Evolutionary conservation across 441 rosid species (phyloP).

Genomic region (Lepidium campestre): DNA sequence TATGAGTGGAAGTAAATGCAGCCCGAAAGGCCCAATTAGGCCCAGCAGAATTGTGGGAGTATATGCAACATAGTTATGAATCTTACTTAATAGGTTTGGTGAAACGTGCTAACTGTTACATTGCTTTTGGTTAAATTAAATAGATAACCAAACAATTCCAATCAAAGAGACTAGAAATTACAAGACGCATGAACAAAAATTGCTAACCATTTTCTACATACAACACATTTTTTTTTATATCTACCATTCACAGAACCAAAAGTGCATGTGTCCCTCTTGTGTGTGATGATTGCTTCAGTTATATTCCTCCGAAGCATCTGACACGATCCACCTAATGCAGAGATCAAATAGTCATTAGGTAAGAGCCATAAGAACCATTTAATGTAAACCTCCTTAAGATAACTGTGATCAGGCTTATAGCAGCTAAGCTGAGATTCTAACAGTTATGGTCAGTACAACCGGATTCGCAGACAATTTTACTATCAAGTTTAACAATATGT

Average conservation of each 20-base stretch:
- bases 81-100: neutral
- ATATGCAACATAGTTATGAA: neutral
- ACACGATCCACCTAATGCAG: constrained; percentile 6
- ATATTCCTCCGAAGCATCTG: constrained; percentile 23
- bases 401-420: neutral
- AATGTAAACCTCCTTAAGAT: neutral
- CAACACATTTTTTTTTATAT: neutral
- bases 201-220: constrained; percentile 10
- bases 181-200: constrained; percentile 4
- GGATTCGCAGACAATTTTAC: neutral
- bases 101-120: neutral
- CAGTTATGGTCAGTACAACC: neutral
- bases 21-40: neutral
- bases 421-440: neutral
- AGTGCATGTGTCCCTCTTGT: constrained; percentile 5
- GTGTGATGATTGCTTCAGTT: neutral
- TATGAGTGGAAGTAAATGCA: neutral
- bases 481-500: neutral
- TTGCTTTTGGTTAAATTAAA: constrained; percentile 2
- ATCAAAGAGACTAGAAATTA: neutral
- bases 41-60: neutral
- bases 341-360: neutral
- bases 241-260: neutral
- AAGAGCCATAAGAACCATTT: neutral
- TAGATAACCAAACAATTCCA: neutral